Evolutionary conservation across 169 alveolate genomes (phyloP).

Genomic region (Miamiensis avidus): DNA sequence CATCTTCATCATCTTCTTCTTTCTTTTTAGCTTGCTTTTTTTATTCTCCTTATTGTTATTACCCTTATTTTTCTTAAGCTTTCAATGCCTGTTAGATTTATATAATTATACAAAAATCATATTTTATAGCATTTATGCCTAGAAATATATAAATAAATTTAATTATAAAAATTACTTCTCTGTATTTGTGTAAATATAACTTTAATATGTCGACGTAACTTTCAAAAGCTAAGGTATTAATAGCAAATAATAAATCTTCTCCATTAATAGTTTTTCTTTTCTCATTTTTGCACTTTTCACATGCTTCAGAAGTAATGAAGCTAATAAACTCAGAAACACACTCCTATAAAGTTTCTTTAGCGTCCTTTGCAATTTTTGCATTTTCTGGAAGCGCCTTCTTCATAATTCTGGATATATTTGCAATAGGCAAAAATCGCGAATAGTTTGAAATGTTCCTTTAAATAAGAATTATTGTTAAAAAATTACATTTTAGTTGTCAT

Average conservation of each 20-base stretch:
- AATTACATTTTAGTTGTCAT: too few relatives aligned
- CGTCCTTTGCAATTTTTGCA: slow-evolving; percentile 93
- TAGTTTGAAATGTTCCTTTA: slow-evolving; percentile 39
- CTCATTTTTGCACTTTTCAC: slow-evolving; percentile 92
- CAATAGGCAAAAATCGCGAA: slow-evolving; percentile 90
- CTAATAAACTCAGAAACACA: slow-evolving; percentile 95
- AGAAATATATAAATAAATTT: slow-evolving; percentile 17
- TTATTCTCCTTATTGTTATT: slow-evolving; percentile 25
- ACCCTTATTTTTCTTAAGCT: slow-evolving; percentile 24
- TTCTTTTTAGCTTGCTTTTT: slow-evolving; percentile 51
- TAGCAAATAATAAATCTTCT: slow-evolving; percentile 92
- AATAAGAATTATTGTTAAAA: neutral
- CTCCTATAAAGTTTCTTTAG: slow-evolving; percentile 94
- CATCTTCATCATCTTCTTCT: slow-evolving; percentile 51
- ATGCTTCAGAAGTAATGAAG: slow-evolving; percentile 95
- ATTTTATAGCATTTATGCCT: neutral
- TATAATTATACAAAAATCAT: slow-evolving; percentile 6
- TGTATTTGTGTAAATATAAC: slow-evolving; percentile 81
- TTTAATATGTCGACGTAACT: slow-evolving; percentile 79
- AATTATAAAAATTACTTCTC: slow-evolving; percentile 53
- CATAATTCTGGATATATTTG: slow-evolving; percentile 95
- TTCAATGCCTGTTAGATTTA: slow-evolving; percentile 23
- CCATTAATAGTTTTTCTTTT: slow-evolving; percentile 94
- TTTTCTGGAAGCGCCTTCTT: slow-evolving; percentile 91
- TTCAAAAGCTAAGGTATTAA: slow-evolving; percentile 91